A percentile compares a stretch with the other conserved stretches of the same genome.
phyloP scores from a whole-genome alignment of 2,329 filamentous ascomycete genomes.

The Ophiocordyceps polyrhachis-furcata region DNA sequence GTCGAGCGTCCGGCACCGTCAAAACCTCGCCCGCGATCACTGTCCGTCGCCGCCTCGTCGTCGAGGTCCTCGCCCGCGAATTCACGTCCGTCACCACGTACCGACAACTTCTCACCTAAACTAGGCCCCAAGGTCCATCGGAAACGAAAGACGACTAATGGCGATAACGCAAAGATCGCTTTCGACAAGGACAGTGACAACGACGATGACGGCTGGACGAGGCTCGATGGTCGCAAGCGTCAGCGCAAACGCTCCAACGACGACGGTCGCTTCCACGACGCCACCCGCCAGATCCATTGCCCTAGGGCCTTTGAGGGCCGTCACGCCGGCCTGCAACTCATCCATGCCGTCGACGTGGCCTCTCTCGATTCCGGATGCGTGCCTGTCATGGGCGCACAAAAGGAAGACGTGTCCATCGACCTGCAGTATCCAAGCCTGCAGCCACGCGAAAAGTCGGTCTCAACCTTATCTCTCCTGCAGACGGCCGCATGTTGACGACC shows the following conservation, averaged over 20 bases:
- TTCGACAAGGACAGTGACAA: slow-evolving; percentile 32
- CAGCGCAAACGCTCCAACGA: slow-evolving; percentile 23
- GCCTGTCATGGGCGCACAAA: slow-evolving; percentile 27
- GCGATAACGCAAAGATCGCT: slow-evolving; percentile 19
- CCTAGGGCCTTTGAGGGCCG: slow-evolving; percentile 25
- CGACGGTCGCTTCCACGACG: slow-evolving; percentile 23
- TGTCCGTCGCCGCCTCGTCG: slow-evolving; percentile 3
- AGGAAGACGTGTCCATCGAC: slow-evolving; percentile 40
- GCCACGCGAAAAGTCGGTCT: slow-evolving; percentile 43
- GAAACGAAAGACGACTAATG: slow-evolving; percentile 28
- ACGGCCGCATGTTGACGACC: slow-evolving; percentile 1
- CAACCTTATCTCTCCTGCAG: neutral
- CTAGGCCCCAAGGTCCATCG: slow-evolving; percentile 19
- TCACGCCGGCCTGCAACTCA: slow-evolving; percentile 24
- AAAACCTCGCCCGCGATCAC: slow-evolving; percentile 11
- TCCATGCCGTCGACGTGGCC: slow-evolving; percentile 40
- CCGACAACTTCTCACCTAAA: slow-evolving; percentile 24
- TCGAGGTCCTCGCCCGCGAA: slow-evolving; percentile 16
- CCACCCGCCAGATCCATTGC: slow-evolving; percentile 27
- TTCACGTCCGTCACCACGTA: slow-evolving; percentile 22
- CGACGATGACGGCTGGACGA: slow-evolving; percentile 34
- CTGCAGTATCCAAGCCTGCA: slow-evolving; percentile 72
- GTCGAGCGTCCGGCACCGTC: slow-evolving; percentile 21
- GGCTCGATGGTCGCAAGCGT: slow-evolving; percentile 27
- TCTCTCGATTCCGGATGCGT: slow-evolving; percentile 31